A percentile compares a stretch with the other conserved stretches of the same genome.
phyloP scores from a whole-genome alignment of 225 moss, liverwort and hornwort genomes.

The Anthoceros angustus region DNA sequence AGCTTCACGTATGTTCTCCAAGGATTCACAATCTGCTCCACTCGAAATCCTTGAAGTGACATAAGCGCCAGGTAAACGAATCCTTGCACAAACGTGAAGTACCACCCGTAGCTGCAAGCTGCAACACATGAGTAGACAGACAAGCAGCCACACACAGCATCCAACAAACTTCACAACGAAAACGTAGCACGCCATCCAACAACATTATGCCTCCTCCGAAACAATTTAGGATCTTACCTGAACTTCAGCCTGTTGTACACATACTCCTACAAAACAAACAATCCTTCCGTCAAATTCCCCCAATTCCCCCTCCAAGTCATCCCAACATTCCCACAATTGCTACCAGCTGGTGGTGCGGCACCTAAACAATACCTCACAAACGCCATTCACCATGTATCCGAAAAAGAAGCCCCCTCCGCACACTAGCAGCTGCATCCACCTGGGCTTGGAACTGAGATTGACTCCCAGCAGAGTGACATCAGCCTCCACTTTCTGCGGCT shows the following conservation, averaged over 20 bases:
- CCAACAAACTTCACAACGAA: too few species aligned
- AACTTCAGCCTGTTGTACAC: conserved; percentile 72
- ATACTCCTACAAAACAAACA: conserved; percentile 44
- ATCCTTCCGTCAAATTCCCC: not conserved
- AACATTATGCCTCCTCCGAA: not conserved
- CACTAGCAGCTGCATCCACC: conserved; percentile 75
- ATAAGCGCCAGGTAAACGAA: conserved; percentile 64
- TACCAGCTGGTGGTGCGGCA: not conserved
- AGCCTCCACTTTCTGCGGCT: conserved; percentile 26
- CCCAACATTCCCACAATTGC: not conserved
- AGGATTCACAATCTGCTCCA: conserved; percentile 66
- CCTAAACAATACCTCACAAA: conserved; percentile 49
- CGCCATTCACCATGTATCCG: conserved; percentile 84
- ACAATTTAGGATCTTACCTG: conserved; percentile 26
- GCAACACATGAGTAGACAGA: not conserved
- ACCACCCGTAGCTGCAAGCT: conserved; percentile 66
- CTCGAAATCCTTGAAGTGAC: conserved; percentile 47
- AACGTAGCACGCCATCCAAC: not conserved
- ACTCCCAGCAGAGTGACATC: conserved; percentile 50
- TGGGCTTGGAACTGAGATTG: conserved; percentile 54
- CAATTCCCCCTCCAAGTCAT: not conserved
- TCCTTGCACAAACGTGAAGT: conserved; percentile 76
- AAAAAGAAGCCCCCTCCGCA: conserved; percentile 82
- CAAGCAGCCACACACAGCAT: not conserved
- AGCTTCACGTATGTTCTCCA: conserved; percentile 76